Percentiles rank a stretch among this genome's conserved stretches.
phyloP scores from a whole-genome alignment of 2,329 filamentous ascomycete species.

The Apiospora saccharicola region DNA sequence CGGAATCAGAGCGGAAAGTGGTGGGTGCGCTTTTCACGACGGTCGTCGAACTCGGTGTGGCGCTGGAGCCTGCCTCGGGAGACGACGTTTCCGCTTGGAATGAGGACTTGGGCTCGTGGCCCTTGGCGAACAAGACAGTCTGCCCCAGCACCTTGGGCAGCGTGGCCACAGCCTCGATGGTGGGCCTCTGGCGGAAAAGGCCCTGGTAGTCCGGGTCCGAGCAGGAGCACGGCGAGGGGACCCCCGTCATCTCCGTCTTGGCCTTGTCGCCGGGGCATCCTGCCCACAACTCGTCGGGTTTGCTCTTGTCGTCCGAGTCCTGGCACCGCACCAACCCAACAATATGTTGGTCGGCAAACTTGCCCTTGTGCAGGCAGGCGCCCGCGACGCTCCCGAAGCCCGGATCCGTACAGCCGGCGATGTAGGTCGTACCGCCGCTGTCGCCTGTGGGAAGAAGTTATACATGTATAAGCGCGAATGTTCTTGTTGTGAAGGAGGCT shows the following conservation, averaged over 20 bases:
- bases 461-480: neutral
- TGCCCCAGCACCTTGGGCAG: constrained; percentile 17
- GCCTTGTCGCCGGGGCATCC: constrained; percentile 28
- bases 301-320: neutral
- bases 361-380: constrained; percentile 31
- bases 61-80: neutral
- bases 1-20: neutral
- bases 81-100: neutral
- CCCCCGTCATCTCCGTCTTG: constrained; percentile 26
- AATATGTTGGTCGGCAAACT: constrained; percentile 29
- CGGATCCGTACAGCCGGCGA: constrained; percentile 36
- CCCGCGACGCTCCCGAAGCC: constrained; percentile 25
- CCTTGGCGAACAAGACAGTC: neutral
- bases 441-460: neutral
- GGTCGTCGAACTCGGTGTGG: neutral
- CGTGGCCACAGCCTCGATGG: constrained; percentile 20
- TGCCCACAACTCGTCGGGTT: constrained; percentile 27
- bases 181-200: constrained; percentile 19
- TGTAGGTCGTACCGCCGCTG: constrained; percentile 30
- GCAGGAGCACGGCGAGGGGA: constrained; percentile 27
- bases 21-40: neutral
- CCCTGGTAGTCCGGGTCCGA: constrained; percentile 27
- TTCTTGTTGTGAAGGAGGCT: too few species aligned
- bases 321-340: constrained; percentile 31
- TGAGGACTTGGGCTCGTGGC: neutral